phyloP scores from a whole-genome alignment of 2,329 filamentous ascomycete species.

The Phyllosticta citrichinensis region DNA sequence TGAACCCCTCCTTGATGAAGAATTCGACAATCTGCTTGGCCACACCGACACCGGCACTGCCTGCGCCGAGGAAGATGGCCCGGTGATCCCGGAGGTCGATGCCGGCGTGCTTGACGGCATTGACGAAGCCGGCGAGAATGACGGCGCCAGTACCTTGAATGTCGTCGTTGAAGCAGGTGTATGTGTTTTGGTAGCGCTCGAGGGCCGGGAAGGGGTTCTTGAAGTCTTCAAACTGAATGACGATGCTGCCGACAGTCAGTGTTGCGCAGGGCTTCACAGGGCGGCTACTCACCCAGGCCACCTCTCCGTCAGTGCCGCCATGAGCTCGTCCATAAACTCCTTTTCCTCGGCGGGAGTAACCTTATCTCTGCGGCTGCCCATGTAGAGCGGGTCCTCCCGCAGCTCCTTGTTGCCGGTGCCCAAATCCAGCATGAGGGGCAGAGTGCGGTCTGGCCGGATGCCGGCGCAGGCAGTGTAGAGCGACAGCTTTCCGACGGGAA shows the following conservation, averaged over 20 bases:
- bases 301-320: conserved; percentile 74
- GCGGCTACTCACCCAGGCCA: conserved; percentile 50
- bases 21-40: conserved; percentile 96
- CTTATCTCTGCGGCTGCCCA: conserved; percentile 79
- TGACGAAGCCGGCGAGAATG: conserved; percentile 73
- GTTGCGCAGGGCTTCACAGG: conserved; percentile 10
- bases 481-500: conserved; percentile 91
- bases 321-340: conserved; percentile 95
- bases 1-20: conserved; percentile 85
- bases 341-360: conserved; percentile 67
- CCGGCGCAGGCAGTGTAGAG: conserved; percentile 93
- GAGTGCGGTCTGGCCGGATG: conserved; percentile 66
- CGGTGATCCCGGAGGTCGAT: conserved; percentile 83
- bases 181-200: conserved; percentile 74
- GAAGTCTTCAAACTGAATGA: conserved; percentile 94
- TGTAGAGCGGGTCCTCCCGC: conserved; percentile 75
- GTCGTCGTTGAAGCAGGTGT: conserved; percentile 98
- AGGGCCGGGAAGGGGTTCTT: conserved; percentile 95
- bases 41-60: conserved; percentile 91
- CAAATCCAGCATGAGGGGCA: conserved; percentile 53
- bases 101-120: conserved; percentile 70
- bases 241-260: conserved; percentile 42
- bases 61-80: conserved; percentile 91
- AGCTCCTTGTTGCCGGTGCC: conserved; percentile 54
- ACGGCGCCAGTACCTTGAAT: conserved; percentile 96